phyloP scores from a whole-genome alignment of 352 stramenopile species.

The Thraustochytrium striatum region DNA sequence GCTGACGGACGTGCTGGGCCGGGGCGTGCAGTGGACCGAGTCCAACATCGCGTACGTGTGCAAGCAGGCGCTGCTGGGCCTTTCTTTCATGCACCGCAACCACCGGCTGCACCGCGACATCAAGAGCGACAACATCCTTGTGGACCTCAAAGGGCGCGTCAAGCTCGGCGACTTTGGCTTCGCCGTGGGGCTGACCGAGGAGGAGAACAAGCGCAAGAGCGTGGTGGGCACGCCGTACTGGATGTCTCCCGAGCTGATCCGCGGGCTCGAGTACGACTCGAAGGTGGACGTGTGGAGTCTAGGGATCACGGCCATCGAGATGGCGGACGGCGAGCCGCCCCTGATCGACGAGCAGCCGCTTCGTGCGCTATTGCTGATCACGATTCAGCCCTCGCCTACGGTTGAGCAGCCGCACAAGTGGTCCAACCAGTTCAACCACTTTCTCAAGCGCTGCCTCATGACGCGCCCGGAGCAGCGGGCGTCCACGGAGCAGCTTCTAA shows the following conservation, averaged over 20 bases:
- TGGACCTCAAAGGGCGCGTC: constrained; percentile 54
- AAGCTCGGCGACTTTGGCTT: constrained; percentile 68
- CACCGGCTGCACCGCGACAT: constrained; percentile 65
- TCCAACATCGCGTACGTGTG: constrained; percentile 64
- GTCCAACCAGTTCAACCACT: constrained; percentile 71
- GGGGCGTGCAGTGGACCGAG: constrained; percentile 61
- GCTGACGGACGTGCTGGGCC: constrained; percentile 78
- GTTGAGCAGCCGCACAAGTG: constrained; percentile 69
- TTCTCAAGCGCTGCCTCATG: constrained; percentile 72
- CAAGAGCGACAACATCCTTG: constrained; percentile 66
- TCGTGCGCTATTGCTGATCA: constrained; percentile 66
- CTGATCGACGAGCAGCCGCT: constrained; percentile 82
- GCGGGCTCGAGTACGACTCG: constrained; percentile 80
- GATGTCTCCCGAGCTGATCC: constrained; percentile 89
- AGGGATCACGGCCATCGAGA: constrained; percentile 82
- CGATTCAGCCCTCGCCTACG: constrained; percentile 70
- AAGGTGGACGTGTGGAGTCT: constrained; percentile 83
- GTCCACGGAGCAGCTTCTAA: constrained; percentile 75
- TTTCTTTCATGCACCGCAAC: constrained; percentile 62
- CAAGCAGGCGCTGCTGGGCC: constrained; percentile 52
- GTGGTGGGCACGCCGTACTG: constrained; percentile 87
- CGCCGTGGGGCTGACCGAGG: constrained; percentile 59
- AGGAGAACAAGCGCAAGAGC: constrained; percentile 60
- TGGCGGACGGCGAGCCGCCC: constrained; percentile 80
- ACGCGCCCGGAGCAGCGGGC: constrained; percentile 67